These are phyloP conservation scores for Ilyonectria robusta DNA, from an alignment of 2,329 filamentous ascomycete genomes.

Conservation along the genomic window DNA sequence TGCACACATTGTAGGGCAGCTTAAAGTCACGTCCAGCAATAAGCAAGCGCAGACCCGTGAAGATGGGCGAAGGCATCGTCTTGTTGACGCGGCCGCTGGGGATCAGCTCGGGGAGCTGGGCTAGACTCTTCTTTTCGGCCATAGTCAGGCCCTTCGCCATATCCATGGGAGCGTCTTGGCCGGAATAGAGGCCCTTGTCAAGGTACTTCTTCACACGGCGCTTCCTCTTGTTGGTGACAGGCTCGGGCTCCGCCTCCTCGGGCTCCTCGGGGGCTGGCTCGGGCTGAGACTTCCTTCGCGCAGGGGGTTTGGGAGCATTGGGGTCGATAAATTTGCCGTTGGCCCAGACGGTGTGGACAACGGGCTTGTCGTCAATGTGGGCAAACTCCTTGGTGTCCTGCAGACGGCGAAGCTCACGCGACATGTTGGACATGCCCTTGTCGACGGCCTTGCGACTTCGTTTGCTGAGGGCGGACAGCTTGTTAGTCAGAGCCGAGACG, in stretches of 20 bases:
- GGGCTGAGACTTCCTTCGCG: slow-evolving; percentile 53
- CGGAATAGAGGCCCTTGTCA: slow-evolving; percentile 87
- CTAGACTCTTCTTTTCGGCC: slow-evolving; percentile 66
- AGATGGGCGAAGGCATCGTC: slow-evolving; percentile 83
- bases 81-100: slow-evolving; percentile 66
- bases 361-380: slow-evolving; percentile 70
- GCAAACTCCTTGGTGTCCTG: slow-evolving; percentile 75
- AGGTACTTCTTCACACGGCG: slow-evolving; percentile 81
- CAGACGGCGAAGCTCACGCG: slow-evolving; percentile 72
- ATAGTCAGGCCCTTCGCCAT: slow-evolving; percentile 63
- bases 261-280: slow-evolving; percentile 44
- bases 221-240: slow-evolving; percentile 54
- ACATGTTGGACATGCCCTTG: slow-evolving; percentile 61
- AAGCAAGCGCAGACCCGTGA: slow-evolving; percentile 79
- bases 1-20: slow-evolving; percentile 90
- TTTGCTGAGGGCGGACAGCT: slow-evolving; percentile 71
- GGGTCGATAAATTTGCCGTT: slow-evolving; percentile 73
- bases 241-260: slow-evolving; percentile 54
- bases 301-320: slow-evolving; percentile 57
- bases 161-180: slow-evolving; percentile 74
- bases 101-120: slow-evolving; percentile 62
- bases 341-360: slow-evolving; percentile 73
- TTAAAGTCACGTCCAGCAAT: slow-evolving; percentile 86
- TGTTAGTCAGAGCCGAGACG: slow-evolving; percentile 61
- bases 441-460: slow-evolving; percentile 69